Percentiles rank a stretch among this genome's conserved stretches.
These are phyloP conservation scores for Huntiella bhutanensis DNA, from an alignment of 2,329 filamentous ascomycete species.

Conservation along the genomic window DNA sequence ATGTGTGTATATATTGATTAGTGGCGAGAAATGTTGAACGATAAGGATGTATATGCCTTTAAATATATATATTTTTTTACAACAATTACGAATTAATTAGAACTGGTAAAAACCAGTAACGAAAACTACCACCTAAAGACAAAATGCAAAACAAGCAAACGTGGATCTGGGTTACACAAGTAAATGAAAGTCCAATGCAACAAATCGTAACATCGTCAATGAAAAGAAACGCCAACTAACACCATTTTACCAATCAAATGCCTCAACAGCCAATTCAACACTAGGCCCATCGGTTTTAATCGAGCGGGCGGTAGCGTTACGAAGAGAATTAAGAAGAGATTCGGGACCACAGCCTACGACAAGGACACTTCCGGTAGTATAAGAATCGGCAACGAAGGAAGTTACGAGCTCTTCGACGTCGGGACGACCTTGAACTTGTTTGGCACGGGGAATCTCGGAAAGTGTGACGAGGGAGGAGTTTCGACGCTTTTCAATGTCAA, in stretches of 20 bases:
- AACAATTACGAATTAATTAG: too few species aligned
- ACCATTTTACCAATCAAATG: conserved; percentile 24
- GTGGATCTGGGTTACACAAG: too few species aligned
- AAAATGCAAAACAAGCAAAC: too few species aligned
- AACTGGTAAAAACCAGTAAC: too few species aligned
- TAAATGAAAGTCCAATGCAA: too few species aligned
- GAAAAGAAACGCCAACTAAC: too few species aligned
- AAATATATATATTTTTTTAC: too few species aligned
- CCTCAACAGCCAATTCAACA: conserved; percentile 29
- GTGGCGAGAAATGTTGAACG: too few species aligned
- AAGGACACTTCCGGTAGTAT: conserved; percentile 19
- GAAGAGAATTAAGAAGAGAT: conserved; percentile 23
- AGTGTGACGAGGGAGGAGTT: background rate
- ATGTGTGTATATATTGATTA: too few species aligned
- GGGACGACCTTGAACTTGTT: background rate
- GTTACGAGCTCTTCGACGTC: conserved; percentile 21
- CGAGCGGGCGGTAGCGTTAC: conserved; percentile 22
- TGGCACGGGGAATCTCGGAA: background rate
- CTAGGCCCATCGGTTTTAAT: conserved; percentile 24
- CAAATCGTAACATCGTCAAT: too few species aligned
- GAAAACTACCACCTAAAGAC: too few species aligned
- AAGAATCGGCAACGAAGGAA: conserved; percentile 16
- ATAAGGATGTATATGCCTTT: too few species aligned
- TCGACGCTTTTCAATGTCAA: background rate
- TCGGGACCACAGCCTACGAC: conserved; percentile 29